A percentile compares a stretch with the other conserved stretches of the same genome.
These are phyloP conservation scores for Acacia confusa DNA, from an alignment of 306 rosid species.

Conservation along the genomic window DNA sequence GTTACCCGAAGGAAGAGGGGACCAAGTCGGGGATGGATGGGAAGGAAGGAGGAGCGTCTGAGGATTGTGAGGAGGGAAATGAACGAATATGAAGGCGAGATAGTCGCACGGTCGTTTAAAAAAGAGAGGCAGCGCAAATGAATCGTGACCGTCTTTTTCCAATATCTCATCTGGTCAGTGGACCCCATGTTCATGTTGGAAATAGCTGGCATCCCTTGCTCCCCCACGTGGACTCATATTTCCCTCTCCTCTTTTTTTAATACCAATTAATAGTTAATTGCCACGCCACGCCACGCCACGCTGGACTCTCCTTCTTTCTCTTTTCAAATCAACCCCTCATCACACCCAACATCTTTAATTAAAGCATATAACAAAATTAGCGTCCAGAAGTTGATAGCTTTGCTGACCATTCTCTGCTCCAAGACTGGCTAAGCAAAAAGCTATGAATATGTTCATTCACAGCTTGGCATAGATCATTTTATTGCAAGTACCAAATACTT, in stretches of 20 bases:
- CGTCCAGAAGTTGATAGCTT: too few relatives aligned
- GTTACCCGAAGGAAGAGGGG: conserved; percentile 2
- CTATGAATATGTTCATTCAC: background rate
- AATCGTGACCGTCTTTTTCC: conserved; percentile 56
- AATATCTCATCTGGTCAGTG: conserved; percentile 40
- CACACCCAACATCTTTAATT: too few relatives aligned
- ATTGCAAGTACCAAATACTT: too few relatives aligned
- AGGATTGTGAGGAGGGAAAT: background rate
- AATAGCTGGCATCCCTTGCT: conserved; percentile 79
- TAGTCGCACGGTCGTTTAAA: conserved; percentile 66
- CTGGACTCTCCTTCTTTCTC: too few relatives aligned
- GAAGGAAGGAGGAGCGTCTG: conserved; percentile 1
- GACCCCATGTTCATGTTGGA: conserved; percentile 46
- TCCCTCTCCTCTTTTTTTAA: background rate
- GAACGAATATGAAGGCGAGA: conserved; percentile 7
- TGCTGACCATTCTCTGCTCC: too few relatives aligned
- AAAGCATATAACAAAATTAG: too few relatives aligned
- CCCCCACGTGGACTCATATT: background rate
- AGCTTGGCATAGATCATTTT: background rate
- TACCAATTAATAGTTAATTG: too few relatives aligned
- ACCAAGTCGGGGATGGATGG: background rate
- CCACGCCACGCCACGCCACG: too few relatives aligned
- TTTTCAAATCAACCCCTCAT: background rate
- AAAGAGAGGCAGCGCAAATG: conserved; percentile 45
- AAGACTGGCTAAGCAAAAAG: background rate